Base-by-base conservation (phyloP, 192 early-diverging fungal species). In the Oehlia diaphana region DNA sequence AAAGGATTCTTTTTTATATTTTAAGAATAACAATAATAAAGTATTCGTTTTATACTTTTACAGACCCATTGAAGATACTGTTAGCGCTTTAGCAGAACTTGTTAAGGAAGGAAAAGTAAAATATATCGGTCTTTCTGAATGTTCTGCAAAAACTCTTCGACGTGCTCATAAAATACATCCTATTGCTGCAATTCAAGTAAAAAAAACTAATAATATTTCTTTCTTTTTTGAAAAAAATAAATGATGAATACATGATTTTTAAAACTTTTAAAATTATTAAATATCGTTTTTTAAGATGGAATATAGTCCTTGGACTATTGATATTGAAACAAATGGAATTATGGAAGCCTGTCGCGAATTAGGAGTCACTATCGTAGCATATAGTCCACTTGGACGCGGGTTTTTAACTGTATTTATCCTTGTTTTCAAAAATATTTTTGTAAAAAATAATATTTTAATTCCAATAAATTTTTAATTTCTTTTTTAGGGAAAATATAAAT, bases 371-470 rank as follows among this genome's bases (percentile, higher is more conserved):
- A 79, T 93, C 9, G 84, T 96, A 26, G 92, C 95, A 2, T 92
- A 93, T 72, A 91, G 92, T 9, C 93, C 92, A 4, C 78, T 95
- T 5, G 93, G 92, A 3, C 87, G 90, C 64, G 94, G 94, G 4
- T 89, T 93, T 53, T 75, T 94, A 69, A 90, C 90, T 1, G 69
- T 71, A 44, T 28, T 50, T 58, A 3, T 16, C 72, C 2, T 77
- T 72, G 66, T 81, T 42, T 65, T 50, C 35, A 37, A 19, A 21
- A 19, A 53, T 16, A 53, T 16, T 19, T 16, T 19, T 58, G 42
- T 44, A 44, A 44, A 47, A 47, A 47, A 7, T 58, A 1, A 31
- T 31, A 31, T 31, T 31, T 31, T 89, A 92, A 75, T 2, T 12
- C 65, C 10, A 31, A 77, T 49, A 65, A 79, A 4, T 31, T 69